phyloP scores from a whole-genome alignment of 1,139 yeast species.

The Hemisphaericaspora xylanilytica region DNA sequence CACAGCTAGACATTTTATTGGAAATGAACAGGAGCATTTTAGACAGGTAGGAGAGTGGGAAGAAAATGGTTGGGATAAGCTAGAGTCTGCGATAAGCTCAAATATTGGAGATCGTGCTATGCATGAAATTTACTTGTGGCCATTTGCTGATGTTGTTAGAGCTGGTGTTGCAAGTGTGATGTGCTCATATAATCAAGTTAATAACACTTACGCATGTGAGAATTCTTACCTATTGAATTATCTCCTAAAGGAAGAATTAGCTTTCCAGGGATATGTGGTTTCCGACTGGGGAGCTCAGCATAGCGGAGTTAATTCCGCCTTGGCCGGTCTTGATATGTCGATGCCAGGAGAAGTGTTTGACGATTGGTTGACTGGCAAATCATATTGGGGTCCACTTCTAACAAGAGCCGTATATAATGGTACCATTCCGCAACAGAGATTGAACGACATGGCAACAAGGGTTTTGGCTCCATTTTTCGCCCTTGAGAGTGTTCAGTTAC shows the following conservation, averaged over 20 bases:
- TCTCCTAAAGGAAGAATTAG: conserved; percentile 58
- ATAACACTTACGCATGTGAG: conserved; percentile 60
- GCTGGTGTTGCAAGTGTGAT: conserved; percentile 63
- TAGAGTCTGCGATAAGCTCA: conserved; percentile 41
- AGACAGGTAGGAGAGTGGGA: conserved; percentile 61
- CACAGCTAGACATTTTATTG: conserved; percentile 53
- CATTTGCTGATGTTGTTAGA: conserved; percentile 60
- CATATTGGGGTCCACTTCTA: conserved; percentile 58
- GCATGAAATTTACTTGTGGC: conserved; percentile 66
- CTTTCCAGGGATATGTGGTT: conserved; percentile 65
- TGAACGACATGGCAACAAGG: conserved; percentile 62
- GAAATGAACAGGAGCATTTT: conserved; percentile 64
- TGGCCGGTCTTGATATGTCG: conserved; percentile 64
- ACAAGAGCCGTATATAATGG: conserved; percentile 56
- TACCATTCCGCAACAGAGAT: conserved; percentile 53
- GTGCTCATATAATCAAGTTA: conserved; percentile 61
- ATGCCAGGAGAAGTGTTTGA: conserved; percentile 64
- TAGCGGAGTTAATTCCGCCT: conserved; percentile 54
- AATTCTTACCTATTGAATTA: conserved; percentile 56
- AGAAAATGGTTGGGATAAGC: conserved; percentile 41
- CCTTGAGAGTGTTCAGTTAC: conserved; percentile 31
- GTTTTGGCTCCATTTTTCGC: conserved; percentile 59
- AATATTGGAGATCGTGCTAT: conserved; percentile 61
- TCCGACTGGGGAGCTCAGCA: conserved; percentile 69
- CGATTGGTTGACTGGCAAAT: conserved; percentile 53